phyloP scores from a whole-genome alignment of 371 early-diverging fungal genomes.

The Cokeromyces recurvatus region DNA sequence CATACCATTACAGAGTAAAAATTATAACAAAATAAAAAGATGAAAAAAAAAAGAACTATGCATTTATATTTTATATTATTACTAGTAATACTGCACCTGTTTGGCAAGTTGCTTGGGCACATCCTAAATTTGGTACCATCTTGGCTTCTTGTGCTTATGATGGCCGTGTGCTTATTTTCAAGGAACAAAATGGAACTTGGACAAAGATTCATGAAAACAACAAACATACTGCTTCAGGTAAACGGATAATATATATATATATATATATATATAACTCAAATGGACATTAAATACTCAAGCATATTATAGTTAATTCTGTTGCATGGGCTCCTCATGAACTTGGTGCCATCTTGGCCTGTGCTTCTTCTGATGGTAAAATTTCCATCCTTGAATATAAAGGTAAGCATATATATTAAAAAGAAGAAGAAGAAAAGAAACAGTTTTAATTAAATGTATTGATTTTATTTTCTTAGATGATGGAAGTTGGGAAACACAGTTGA shows the following conservation, averaged over 20 bases:
- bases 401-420: too few relatives aligned
- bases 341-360: slow-evolving; percentile 89
- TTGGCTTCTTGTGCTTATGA: slow-evolving; percentile 97
- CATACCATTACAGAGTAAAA: slow-evolving; percentile 45
- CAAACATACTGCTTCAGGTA: slow-evolving; percentile 86
- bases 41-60: background rate
- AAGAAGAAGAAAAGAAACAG: background rate
- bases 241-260: background rate
- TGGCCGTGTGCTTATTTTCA: slow-evolving; percentile 92
- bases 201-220: slow-evolving; percentile 87
- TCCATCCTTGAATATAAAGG: slow-evolving; percentile 89
- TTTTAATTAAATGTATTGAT: background rate
- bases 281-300: background rate
- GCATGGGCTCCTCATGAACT: slow-evolving; percentile 97
- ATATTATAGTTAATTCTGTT: slow-evolving; percentile 83
- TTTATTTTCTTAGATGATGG: slow-evolving; percentile 61
- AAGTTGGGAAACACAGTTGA: slow-evolving; percentile 67
- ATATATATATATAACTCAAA: background rate
- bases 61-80: background rate
- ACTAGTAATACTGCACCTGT: slow-evolving; percentile 93
- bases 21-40: background rate
- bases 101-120: slow-evolving; percentile 99
- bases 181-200: slow-evolving; percentile 86
- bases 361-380: slow-evolving; percentile 95
- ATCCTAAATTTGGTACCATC: slow-evolving; percentile 94